Evolutionary conservation across 768 basidiomycete genomes (phyloP), one percentile per base, ranked within the genome.

Genomic region (Gloeopeniophorella convolvens): DNA sequence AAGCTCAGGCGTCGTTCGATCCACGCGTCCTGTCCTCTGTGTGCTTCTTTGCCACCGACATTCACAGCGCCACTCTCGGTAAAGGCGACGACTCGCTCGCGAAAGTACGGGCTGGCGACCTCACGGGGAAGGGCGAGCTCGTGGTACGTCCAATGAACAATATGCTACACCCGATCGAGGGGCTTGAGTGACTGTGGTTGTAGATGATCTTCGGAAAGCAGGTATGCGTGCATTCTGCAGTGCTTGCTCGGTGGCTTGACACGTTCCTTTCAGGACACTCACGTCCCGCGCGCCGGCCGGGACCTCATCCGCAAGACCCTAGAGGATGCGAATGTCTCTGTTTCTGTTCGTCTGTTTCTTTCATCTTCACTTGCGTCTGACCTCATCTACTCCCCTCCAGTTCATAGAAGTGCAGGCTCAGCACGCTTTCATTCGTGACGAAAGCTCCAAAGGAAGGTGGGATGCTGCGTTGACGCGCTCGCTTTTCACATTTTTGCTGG

Each of bases 121-220:
- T 97, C 50, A 75, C 70, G 4, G 79, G 76, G 13, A 89, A 89
- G 61, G 89, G 85, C 37, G 93, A 96, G 63, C 68, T 96, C 11
- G 83, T 89, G 58, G 89, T 89, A 67, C 50, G 85, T 65, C 27
- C 26, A 23, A 12, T 48, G 27, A 13, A 16, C 20, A n/a, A 34
- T 16, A 23, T 45, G 32, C 48, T 12, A 36, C 2, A 51, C 26
- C 21, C 30, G 6, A n/a, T 3, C 23, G 30, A 18, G 47, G 3
- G n/a, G 13, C 41, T 33, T 37, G 37, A 12, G 52, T 31, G 46
- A 21, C 16, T 37, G 52, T 31, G 46, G 21, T n/a, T 37, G 32
- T 53, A 93, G 79, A 85, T 96, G 85, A 91, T 97, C 45, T 97
- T 97, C 62, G 95, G 95, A 6, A 93, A 94, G 64, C 90, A 94